phyloP scores from a whole-genome alignment of 148 eudicot species.

The Arbutus unedo region DNA sequence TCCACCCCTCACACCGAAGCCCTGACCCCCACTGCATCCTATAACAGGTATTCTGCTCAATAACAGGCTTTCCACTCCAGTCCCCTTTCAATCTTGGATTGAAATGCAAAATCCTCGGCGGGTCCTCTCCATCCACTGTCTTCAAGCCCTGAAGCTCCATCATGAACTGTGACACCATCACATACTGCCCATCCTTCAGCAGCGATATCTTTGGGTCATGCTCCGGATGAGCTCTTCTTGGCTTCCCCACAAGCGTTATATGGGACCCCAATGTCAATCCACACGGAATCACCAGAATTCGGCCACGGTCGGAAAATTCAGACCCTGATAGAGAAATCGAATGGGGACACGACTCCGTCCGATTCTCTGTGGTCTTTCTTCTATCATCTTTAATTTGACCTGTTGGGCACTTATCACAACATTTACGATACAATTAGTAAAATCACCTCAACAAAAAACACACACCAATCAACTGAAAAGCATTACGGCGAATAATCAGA shows the following conservation, averaged over 20 bases:
- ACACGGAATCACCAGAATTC: conserved; percentile 72
- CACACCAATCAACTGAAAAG: not conserved
- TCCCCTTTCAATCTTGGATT: conserved; percentile 94
- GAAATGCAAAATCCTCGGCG: conserved; percentile 85
- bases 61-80: conserved; percentile 92
- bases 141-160: conserved; percentile 90
- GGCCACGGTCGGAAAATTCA: conserved; percentile 43
- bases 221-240: conserved; percentile 64
- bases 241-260: conserved; percentile 71
- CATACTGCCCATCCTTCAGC: conserved; percentile 63
- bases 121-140: conserved; percentile 94
- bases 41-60: conserved; percentile 95
- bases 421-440: not conserved
- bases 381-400: not conserved
- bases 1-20: conserved; percentile 85
- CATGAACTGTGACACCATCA: conserved; percentile 87
- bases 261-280: conserved; percentile 91
- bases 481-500: not conserved
- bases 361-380: conserved; percentile 16
- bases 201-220: conserved; percentile 72
- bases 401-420: not conserved
- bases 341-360: conserved; percentile 52
- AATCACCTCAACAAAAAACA: not conserved
- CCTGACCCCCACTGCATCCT: conserved; percentile 90
- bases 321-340: conserved; percentile 46